Conservation (phyloP, 257 asterid genomes). For the Handroanthus guayacan region DNA sequence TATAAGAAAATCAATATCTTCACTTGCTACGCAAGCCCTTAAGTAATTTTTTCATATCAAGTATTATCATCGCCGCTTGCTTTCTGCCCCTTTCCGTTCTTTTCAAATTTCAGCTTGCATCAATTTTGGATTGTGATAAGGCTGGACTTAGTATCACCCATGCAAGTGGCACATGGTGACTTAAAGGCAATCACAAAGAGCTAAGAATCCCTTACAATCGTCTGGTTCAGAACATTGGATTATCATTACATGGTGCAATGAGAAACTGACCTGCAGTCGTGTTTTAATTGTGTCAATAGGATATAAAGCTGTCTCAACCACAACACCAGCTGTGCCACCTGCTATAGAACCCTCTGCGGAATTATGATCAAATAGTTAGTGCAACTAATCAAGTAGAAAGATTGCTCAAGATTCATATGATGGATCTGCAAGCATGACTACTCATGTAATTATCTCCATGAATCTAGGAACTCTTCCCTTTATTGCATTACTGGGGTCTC, state of each 20-base stretch:
- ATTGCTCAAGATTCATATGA: slow-evolving; percentile 19
- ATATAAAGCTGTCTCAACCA: slow-evolving; percentile 90
- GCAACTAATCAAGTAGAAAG: not conserved
- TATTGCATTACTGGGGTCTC: not conserved
- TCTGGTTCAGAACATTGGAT: not conserved
- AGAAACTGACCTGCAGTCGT: slow-evolving; percentile 80
- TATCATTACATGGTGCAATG: not conserved
- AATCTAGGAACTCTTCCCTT: not conserved
- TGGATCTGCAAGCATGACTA: slow-evolving; percentile 28
- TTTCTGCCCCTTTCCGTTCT: slow-evolving; percentile 15
- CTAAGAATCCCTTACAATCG: slow-evolving; percentile 16
- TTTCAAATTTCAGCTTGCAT: not conserved
- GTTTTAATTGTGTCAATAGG: slow-evolving; percentile 98
- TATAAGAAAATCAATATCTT: not conserved
- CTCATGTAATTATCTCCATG: slow-evolving; percentile 14
- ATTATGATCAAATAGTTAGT: slow-evolving; percentile 15
- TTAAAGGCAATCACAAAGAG: slow-evolving; percentile 19
- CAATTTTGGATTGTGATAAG: slow-evolving; percentile 8
- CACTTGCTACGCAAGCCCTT: slow-evolving; percentile 22
- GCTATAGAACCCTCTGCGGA: slow-evolving; percentile 94
- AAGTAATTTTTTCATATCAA: not conserved
- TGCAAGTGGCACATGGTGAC: slow-evolving; percentile 14
- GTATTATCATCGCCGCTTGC: not conserved
- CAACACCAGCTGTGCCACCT: slow-evolving; percentile 95
- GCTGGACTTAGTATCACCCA: not conserved